Evolutionary conservation across 176 grass and related monocot genomes (phyloP).

Genomic region (Zoysia pacifica): DNA sequence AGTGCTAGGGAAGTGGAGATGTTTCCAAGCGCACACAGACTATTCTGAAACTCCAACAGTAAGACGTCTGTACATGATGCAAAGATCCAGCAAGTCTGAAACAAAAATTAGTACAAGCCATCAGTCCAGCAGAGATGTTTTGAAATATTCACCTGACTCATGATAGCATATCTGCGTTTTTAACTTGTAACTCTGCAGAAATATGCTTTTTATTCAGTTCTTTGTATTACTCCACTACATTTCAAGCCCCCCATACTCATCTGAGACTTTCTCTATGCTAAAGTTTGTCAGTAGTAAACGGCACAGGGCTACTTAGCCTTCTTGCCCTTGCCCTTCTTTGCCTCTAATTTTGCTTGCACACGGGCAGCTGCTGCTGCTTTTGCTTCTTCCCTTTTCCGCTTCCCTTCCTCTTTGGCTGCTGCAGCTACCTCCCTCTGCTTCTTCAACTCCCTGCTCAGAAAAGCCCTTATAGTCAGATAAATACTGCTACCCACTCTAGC

Average conservation of each 20-base stretch:
- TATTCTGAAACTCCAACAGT: not conserved
- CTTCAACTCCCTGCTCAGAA: constrained; percentile 54
- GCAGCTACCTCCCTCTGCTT: constrained; percentile 52
- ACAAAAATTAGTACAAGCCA: no score
- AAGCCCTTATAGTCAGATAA: not conserved
- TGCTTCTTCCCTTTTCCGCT: constrained; percentile 67
- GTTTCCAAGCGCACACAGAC: not conserved
- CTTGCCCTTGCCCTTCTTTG: constrained; percentile 67
- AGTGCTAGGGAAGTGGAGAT: not conserved
- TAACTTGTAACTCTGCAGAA: not conserved
- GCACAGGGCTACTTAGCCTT: constrained; percentile 43
- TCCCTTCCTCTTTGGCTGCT: constrained; percentile 62
- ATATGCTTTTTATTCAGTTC: not conserved
- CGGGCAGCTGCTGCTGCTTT: constrained; percentile 61
- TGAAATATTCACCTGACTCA: not conserved
- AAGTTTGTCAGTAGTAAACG: not conserved
- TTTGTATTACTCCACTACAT: not conserved
- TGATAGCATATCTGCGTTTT: not conserved
- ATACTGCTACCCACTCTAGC: not conserved
- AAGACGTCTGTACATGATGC: no score
- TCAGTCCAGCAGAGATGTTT: not conserved
- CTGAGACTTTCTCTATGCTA: not conserved
- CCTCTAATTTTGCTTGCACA: constrained; percentile 66
- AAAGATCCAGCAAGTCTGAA: no score
- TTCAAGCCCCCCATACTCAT: not conserved